Evolutionary conservation across 257 asterid genomes (phyloP), one percentile per base, ranked within the genome.

Genomic region (Solanum bulbocastanum): DNA sequence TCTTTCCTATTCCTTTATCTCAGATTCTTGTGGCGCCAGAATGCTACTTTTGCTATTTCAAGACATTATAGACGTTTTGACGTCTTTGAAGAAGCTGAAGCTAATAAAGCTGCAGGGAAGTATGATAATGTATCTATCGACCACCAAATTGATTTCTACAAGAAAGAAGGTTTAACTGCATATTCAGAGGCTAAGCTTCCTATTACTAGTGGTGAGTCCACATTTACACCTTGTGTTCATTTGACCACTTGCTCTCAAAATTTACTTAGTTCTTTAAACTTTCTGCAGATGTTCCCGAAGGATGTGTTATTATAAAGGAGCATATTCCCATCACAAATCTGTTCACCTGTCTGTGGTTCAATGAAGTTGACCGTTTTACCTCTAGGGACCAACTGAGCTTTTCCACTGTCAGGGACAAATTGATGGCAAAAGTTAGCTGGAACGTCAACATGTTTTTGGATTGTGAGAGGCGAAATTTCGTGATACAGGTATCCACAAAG

Each of bases 261-360:
- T 91, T 83, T 73, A 84, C 27, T 44, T 79, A 36, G 27, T 44
- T 76, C 68, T 46, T 60, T 83, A 76, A 86, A 85, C 65, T 89
- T 72, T 88, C 84, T 91, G 93, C 99, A 96, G 99, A 97, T 97
- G 99, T 97, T 87, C 99, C 99, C 10, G 98, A 97, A 93, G 99
- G 98, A 78, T 97, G 99, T 85, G 98, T 94, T 23, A 93, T 97
- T 86, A 91, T 97, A 86, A 94, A 97, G 89, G 99, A 96, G 83
- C 99, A 97, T 91, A 92, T 88, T 84, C 94, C 99, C 66, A 94
- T 97, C 86, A 94, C 99, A 62, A 95, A 97, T 92, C 98, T 97
- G 75, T 96, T 97, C 89, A 91, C 97, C 90, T 96, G 99, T 88
- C 92, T 97, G 27, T 96, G 99, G 99, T 97, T 97, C 92, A 97